These are phyloP conservation scores for Penicillium sp. DNA, from an alignment of 2,329 filamentous ascomycete species.

Conservation along the genomic window DNA sequence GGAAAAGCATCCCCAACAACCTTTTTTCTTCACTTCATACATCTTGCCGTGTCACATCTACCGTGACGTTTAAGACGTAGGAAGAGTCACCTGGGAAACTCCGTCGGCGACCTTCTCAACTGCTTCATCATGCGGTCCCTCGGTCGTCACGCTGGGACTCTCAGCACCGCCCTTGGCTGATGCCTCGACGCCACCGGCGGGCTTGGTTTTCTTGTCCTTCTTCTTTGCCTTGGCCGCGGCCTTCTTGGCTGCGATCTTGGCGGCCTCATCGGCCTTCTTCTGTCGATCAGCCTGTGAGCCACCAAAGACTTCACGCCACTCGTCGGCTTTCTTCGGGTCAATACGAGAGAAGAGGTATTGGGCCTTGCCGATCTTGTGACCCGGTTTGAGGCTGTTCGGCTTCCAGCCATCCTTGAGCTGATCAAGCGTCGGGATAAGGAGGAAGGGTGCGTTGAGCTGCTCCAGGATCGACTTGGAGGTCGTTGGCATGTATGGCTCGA, in stretches of 20 bases:
- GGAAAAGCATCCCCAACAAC: slow-evolving; percentile 6
- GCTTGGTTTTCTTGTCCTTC: slow-evolving; percentile 35
- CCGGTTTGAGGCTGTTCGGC: slow-evolving; percentile 54
- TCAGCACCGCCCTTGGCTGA: slow-evolving; percentile 34
- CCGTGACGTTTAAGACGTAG: slow-evolving; percentile 30
- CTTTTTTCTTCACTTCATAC: neutral
- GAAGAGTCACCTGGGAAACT: slow-evolving; percentile 40
- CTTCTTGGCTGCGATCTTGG: slow-evolving; percentile 37
- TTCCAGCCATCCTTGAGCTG: slow-evolving; percentile 56
- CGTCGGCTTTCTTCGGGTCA: slow-evolving; percentile 70
- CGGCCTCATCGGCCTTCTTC: slow-evolving; percentile 57
- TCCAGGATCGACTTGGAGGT: slow-evolving; percentile 67
- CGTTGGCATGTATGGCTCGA: slow-evolving; percentile 80
- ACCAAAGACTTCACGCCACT: slow-evolving; percentile 73
- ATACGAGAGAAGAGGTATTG: slow-evolving; percentile 78
- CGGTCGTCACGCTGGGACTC: slow-evolving; percentile 19
- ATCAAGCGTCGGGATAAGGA: slow-evolving; percentile 54
- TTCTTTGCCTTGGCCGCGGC: slow-evolving; percentile 34
- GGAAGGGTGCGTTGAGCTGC: slow-evolving; percentile 61
- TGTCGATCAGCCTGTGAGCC: slow-evolving; percentile 61
- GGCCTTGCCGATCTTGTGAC: slow-evolving; percentile 75
- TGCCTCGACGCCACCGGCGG: slow-evolving; percentile 33
- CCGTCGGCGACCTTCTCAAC: slow-evolving; percentile 40
- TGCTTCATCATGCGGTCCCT: slow-evolving; percentile 29
- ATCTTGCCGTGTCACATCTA: slow-evolving; percentile 12